Base-by-base conservation (phyloP, 2,329 filamentous ascomycete species). In the Xylaria hypoxylon region DNA sequence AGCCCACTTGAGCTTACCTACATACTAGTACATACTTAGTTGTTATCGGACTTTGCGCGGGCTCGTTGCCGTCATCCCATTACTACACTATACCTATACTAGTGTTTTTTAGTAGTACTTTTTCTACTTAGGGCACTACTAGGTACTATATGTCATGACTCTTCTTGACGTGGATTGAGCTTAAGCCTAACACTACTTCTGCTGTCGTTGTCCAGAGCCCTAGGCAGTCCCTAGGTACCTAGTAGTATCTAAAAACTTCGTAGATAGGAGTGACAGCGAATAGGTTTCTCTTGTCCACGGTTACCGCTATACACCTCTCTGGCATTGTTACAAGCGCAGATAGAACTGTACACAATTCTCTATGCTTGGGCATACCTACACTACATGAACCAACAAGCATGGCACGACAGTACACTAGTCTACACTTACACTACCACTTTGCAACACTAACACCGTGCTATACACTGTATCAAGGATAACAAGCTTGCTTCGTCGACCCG, bases 81-180 rank as follows among this genome's bases (percentile, higher is more conserved):
- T 62, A 26, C 40, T 13, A 38, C 11, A n/a, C n/a, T n/a, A 38
- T 44, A 22, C 40, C 2, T 44, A 19, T 28, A 33, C 48, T 53
- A 24, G n/a, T n/a, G n/a, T n/a, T n/a, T 48, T 22, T n/a, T 10
- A 10, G 28, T 35, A 17, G 35, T 44, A 33, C n/a, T 55, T 28
- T 17, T 31, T 7, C 24, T 55, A n/a, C n/a, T n/a, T n/a, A 64
- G 51, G 48, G 48, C 55, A 59, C 62, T 59, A 59, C n/a, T n/a
- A n/a, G n/a, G n/a, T n/a, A n/a, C n/a, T n/a, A n/a, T n/a, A n/a
- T 5, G 28, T 8, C 28, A 64, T 64, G 55, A 64, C 62, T 64
- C 62, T 35, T 31, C 11, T 53, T 40, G 17, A 52, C 50, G 51
- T 61, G 24, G 44, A 40, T 38, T 48, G 24, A 31, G 35, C 35